Conservation (phyloP, 441 rosid species). For the Brassica hybrid region DNA sequence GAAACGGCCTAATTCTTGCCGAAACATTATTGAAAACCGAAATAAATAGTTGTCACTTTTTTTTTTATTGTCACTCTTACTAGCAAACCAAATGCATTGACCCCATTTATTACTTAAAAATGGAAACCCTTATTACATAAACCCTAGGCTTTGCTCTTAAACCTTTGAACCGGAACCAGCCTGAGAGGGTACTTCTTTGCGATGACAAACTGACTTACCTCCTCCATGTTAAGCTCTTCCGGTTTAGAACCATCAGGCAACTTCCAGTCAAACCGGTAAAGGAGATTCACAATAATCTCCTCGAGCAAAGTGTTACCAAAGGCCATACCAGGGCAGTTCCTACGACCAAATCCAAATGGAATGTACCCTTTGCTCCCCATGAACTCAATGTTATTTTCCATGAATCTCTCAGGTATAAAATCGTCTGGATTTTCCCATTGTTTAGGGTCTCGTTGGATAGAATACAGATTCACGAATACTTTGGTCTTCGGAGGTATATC, state of each 20-base stretch:
- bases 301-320: constrained; percentile 15
- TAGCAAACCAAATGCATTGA: neutral
- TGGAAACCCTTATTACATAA: neutral
- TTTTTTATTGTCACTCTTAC: neutral
- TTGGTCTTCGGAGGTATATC: constrained; percentile 50
- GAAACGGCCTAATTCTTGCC: too few species aligned
- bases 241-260: constrained; percentile 15
- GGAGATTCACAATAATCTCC: constrained; percentile 21
- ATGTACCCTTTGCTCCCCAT: constrained; percentile 49
- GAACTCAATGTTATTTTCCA: constrained; percentile 43
- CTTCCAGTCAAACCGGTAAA: constrained; percentile 33
- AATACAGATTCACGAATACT: constrained; percentile 51
- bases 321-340: constrained; percentile 46
- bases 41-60: too few species aligned
- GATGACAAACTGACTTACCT: constrained; percentile 21
- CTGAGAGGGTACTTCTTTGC: constrained; percentile 21
- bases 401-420: constrained; percentile 50
- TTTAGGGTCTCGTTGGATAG: constrained; percentile 52
- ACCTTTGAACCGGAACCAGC: constrained; percentile 21
- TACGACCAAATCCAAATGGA: constrained; percentile 58
- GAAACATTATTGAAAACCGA: too few species aligned
- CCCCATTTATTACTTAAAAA: too few species aligned
- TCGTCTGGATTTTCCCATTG: constrained; percentile 48
- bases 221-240: constrained; percentile 27
- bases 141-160: neutral